Evolutionary conservation across 169 alveolate species (phyloP), one percentile per base, ranked within the genome.

Genomic region (Plasmodium sp.): DNA sequence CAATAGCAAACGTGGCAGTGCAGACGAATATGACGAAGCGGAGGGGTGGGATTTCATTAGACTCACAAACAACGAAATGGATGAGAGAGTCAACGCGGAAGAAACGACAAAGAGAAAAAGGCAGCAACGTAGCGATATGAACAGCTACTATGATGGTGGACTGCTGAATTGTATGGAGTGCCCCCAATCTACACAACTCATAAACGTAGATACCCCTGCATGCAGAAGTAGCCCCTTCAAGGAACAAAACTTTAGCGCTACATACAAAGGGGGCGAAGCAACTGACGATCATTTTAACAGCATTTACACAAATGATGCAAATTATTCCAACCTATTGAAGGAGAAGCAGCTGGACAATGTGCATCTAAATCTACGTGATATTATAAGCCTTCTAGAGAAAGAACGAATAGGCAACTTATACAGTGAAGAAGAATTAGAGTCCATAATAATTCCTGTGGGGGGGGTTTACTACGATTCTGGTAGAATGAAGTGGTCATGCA

Each of bases 321-420:
- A 48, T 56, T 84, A 48, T 27, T 31, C 43, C 48, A 9, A 72
- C 27, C 9, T 43, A 51, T 27, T 84, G 18, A 72, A 72, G 36
- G 93, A 84, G 1, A 79, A 86, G 5, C n/a, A 14, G 34, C 12
- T n/a, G 33, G 72, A 80, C 54, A 62, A 51, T 58, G 48, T 73
- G 22, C 51, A 90, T 51, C 82, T 90, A 51, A 62, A 90, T 48
- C 83, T 90, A 48, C 18, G 56, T 80, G 90, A 80, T 90, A 71
- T 90, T 80, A 81, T 90, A 80, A 79, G 45, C 16, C 72, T 90
- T 14, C 72, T 90, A 79, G 94, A 90, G 34, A 90, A 90, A 27
- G 92, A 92, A 72, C 81, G 58, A 72, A 82, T 92, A 16, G 95
- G 84, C 72, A 82, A 82, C 58, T 54, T 92, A 72, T 92, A 92